Percentiles rank a stretch among this genome's conserved stretches.
Evolutionary conservation across 306 rosid species (phyloP).

Genomic region (Citrullus colocynthis): DNA sequence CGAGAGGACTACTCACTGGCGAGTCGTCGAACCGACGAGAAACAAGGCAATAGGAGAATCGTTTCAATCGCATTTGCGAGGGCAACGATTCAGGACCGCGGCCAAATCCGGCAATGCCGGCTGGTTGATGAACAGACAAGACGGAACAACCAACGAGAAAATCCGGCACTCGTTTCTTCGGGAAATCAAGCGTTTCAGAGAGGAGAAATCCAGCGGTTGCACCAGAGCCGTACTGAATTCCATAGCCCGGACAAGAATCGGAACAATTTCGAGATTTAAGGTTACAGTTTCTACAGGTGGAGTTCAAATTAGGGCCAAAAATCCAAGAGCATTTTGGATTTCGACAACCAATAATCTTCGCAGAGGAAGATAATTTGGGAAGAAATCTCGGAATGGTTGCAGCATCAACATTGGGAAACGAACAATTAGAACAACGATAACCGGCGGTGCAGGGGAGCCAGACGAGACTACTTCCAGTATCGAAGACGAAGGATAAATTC

Average conservation of each 20-base stretch:
- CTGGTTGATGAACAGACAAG: constrained; percentile 38
- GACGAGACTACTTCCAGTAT: not conserved
- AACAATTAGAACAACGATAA: not conserved
- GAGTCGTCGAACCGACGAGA: constrained; percentile 45
- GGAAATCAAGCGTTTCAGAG: not conserved
- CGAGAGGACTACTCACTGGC: constrained; percentile 37
- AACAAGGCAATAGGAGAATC: constrained; percentile 53
- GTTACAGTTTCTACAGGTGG: not conserved
- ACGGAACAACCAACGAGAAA: constrained; percentile 68
- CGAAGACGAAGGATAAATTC: not conserved
- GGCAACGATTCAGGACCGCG: constrained; percentile 23
- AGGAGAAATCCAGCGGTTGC: constrained; percentile 34
- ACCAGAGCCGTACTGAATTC: constrained; percentile 53
- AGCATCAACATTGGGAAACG: not conserved
- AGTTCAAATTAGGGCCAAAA: not conserved
- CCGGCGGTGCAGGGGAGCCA: not conserved
- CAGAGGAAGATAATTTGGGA: not conserved
- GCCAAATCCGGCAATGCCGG: constrained; percentile 79
- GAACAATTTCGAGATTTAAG: constrained; percentile 17
- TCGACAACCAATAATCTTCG: not conserved
- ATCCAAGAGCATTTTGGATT: not conserved
- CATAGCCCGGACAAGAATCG: constrained; percentile 43
- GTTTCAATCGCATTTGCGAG: constrained; percentile 43
- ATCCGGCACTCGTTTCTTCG: not conserved
- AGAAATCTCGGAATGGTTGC: not conserved